Evolutionary conservation across 2,329 filamentous ascomycete species (phyloP), one percentile per base, ranked within the genome.

Genomic region (Raffaelea ambrosiae): DNA sequence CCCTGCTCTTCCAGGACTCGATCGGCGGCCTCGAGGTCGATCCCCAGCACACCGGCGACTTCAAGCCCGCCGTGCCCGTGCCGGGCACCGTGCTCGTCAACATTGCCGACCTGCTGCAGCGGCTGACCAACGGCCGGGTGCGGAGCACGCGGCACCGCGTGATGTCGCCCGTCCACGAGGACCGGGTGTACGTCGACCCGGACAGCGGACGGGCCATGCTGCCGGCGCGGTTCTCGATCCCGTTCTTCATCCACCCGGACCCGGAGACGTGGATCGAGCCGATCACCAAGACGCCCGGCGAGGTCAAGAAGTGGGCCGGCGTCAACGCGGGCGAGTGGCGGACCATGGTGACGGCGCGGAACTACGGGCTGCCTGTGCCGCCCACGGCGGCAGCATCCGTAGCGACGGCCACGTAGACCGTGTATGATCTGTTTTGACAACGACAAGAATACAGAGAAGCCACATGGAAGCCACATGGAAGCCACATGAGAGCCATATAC

Each of bases 81-180:
- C 26, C 36, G 5, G 45, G 45, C 40, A 47, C 46, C 11, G 40
- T 43, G 20, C 40, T 47, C 31, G 40, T 47, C 20, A 47, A 47
- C 40, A 43, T 43, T 38, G 46, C 31, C 20, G 40, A 39, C 13
- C 46, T 47, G n/a, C 40, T 43, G 40, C 46, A 43, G 40, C 46
- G 46, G 18, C 35, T 23, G 14, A 43, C 46, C 46, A 47, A 47
- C 18, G 46, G 40, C 10, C 40, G 40, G 11, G 31, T 43, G 20
- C n/a, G 21, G 29, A 41, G 23, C 14, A 47, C 46, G 16, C 46
- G 38, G n/a, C 38, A 40, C 38, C 38, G 38, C 5, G 38, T 40
- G 14, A 19, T 40, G 38, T 10, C 5, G 18, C 38, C 38, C 5
- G 38, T 8, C 4, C 5, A 20, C 13, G n/a, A n/a, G n/a, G n/a